Evolutionary conservation across 2,329 filamentous ascomycete genomes (phyloP), one percentile per base, ranked within the genome.

Genomic region (Chrysosporium keratinophilum): DNA sequence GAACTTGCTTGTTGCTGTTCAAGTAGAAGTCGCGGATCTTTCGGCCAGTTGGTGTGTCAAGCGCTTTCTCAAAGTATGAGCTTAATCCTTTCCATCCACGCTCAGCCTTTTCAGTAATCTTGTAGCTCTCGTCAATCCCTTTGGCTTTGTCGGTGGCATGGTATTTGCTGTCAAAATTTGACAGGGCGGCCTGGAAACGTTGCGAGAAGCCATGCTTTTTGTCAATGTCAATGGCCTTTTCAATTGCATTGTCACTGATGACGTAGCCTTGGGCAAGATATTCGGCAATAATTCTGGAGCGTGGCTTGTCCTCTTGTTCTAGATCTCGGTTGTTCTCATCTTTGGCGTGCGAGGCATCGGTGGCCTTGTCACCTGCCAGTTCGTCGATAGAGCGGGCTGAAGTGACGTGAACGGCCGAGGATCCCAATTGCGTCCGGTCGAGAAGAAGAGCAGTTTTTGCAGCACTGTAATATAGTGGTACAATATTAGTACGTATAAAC

Each of bases 361-460:
- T 73, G 52, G 76, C 74, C 60, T 85, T 81, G 46, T 79, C 77
- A 49, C 80, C 78, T 50, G 77, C 75, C 50, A 80, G 73, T 54
- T 86, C 78, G 60, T 83, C 84, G 59, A 85, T 76, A 49, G 80
- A 79, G 59, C 82, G 79, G 42, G 84, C 80, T 47, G 89, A 80
- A 54, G 81, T 78, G 67, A 98, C 94, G 66, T 93, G 83, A 61
- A 90, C 88, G 56, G 85, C 75, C 54, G 79, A 76, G 47, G 77
- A 71, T 59, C 90, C 90, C 49, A 98, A 85, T 73, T 95, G 87
- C 51, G 93, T 98, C 78, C 95, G 94, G 75, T 97, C 91, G 60
- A 98, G 84, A 56, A 98, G 86, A 40, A 96, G 86, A 23, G 93
- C 93, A 19, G 93, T 98, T 78, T 95, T 96, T 56, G 91, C 90